Evolutionary conservation across 2,329 filamentous ascomycete species (phyloP), one percentile per base, ranked within the genome.

Genomic region (Ophiostoma perfectum): DNA sequence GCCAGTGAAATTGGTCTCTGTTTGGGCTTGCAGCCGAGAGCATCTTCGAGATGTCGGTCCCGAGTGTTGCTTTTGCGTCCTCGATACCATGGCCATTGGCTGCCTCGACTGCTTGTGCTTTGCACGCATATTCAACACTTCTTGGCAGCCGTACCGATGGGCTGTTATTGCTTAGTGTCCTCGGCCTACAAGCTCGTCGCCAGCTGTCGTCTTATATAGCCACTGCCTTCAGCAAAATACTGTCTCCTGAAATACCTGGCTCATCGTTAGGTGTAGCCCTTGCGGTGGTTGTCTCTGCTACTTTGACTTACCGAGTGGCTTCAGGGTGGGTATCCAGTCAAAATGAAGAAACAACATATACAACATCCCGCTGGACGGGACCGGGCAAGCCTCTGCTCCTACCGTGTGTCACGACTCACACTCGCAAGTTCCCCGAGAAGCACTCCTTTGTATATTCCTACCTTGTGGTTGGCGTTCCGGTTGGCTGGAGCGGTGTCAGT

Each of bases 361-460:
- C 49, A 14, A 27, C 55, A 38, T 27, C 49, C 49, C n/a, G 27
- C 27, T 60, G 55, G 27, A 36, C 55, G 55, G 55, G 55, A 38
- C 27, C 55, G n/a, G 55, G 55, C 4, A 76, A 77, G 66, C 82
- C 85, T 3, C 77, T 86, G 68, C 77, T 93, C 12, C 85, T 92
- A 58, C 88, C 89, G 7, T 87, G 86, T 73, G 81, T 79, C 62
- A 91, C 87, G 14, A 87, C 83, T 2, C 90, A 93, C 75, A 80
- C 83, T 4, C 82, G 90, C 18, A 75, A 89, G n/a, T 87, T 89
- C 69, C 90, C 90, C 0, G 82, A 86, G 74, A 85, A 83, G 69
- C 88, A 92, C 74, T 82, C 82, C 0, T 93, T 93, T 74, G 80
- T 80, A 0, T 91, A 92, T 74, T 87, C 88, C 0, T 92, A 92